phyloP scores from a whole-genome alignment of 2,329 filamentous ascomycete species.

The Aspergillus calidoustus region DNA sequence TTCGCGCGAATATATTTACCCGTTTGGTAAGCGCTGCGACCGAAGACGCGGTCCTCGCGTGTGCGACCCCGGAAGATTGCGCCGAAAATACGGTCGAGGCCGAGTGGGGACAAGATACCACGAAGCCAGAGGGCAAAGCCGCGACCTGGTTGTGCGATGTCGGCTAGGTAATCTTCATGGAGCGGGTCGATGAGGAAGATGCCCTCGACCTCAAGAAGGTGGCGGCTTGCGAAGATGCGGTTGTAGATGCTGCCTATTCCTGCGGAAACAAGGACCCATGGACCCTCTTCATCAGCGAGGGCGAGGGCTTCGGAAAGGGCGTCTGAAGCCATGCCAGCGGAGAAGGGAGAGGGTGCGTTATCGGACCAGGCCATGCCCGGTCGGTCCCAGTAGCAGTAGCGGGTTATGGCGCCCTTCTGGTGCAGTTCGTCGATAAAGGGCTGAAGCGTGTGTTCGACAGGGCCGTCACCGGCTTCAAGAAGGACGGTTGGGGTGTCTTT shows the following conservation, averaged over 20 bases:
- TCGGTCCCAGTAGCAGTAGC: slow-evolving; percentile 95
- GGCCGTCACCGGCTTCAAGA: slow-evolving; percentile 79
- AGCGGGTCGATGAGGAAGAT: slow-evolving; percentile 85
- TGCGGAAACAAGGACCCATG: slow-evolving; percentile 85
- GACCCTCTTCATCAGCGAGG: slow-evolving; percentile 78
- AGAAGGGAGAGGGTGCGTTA: slow-evolving; percentile 90
- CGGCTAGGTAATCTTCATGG: slow-evolving; percentile 79
- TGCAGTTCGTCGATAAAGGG: slow-evolving; percentile 77
- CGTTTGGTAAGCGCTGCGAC: slow-evolving; percentile 74
- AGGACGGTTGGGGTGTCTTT: slow-evolving; percentile 72
- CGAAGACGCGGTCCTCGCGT: slow-evolving; percentile 83
- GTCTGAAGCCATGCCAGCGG: slow-evolving; percentile 89
- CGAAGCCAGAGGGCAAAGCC: slow-evolving; percentile 87
- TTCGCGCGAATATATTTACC: slow-evolving; percentile 88
- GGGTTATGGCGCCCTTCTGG: slow-evolving; percentile 77
- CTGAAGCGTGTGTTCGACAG: slow-evolving; percentile 79
- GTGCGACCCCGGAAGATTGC: slow-evolving; percentile 81
- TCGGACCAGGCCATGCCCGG: slow-evolving; percentile 89
- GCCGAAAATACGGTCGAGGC: slow-evolving; percentile 77
- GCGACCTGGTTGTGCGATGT: slow-evolving; percentile 67
- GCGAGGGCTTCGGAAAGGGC: slow-evolving; percentile 85
- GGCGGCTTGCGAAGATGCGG: slow-evolving; percentile 86
- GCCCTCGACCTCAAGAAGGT: slow-evolving; percentile 74
- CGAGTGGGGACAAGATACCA: slow-evolving; percentile 84
- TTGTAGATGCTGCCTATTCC: slow-evolving; percentile 88